These are phyloP conservation scores for Jaltomata sinuosa DNA, from an alignment of 257 asterid genomes.

Conservation along the genomic window DNA sequence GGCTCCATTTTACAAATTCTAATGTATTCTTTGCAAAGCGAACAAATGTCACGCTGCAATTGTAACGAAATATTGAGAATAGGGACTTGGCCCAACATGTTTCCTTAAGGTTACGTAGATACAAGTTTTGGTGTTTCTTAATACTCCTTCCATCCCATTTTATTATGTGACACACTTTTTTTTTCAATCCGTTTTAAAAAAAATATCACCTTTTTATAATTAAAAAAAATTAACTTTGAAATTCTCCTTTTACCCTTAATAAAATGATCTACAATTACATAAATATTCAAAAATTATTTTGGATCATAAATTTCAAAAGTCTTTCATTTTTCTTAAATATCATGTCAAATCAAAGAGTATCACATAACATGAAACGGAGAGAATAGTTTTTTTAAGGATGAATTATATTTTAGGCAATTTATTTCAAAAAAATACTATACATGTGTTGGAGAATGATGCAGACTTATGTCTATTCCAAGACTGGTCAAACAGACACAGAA, in stretches of 20 bases:
- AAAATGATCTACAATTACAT: too few species aligned
- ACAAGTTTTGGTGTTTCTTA: background rate
- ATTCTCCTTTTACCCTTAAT: too few species aligned
- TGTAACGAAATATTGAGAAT: background rate
- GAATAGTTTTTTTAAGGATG: background rate
- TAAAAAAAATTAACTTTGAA: too few species aligned
- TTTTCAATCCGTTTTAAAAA: too few species aligned
- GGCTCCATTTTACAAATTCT: background rate
- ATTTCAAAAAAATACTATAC: background rate
- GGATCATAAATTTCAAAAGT: too few species aligned
- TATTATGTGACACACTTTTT: too few species aligned
- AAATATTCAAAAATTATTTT: too few species aligned
- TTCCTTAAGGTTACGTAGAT: background rate
- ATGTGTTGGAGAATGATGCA: constrained; percentile 50
- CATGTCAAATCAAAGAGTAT: too few species aligned
- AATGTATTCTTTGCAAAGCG: background rate
- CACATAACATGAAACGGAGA: too few species aligned
- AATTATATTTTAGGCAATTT: background rate
- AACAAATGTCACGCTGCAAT: background rate
- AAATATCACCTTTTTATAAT: too few species aligned
- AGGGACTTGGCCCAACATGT: background rate
- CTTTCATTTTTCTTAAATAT: too few species aligned
- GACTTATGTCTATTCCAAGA: constrained; percentile 32
- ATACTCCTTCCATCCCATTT: too few species aligned
- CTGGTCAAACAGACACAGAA: constrained; percentile 64